Base-by-base conservation (phyloP, 2,329 filamentous ascomycete species). In the Pestalotiopsis sp. region DNA sequence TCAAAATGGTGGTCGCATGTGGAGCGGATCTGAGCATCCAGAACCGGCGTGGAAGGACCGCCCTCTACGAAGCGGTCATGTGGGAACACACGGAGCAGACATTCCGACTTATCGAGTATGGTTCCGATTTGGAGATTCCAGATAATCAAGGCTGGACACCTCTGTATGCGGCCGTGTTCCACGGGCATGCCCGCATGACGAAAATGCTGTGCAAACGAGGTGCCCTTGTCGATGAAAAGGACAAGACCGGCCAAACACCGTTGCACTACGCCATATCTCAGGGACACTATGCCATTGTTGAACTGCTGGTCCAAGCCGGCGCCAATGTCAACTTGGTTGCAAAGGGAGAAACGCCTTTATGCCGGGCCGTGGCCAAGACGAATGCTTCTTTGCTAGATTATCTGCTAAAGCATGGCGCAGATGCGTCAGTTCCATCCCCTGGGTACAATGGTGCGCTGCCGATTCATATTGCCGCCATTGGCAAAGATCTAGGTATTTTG, bases 211-310 rank as follows among this genome's bases (percentile, higher is more conserved):
- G 73, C 64, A 65, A 71, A 11, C 70, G 70, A 25, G 73, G 73
- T 17, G 73, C 72, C 23, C 65, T 68, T 23, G 64, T 70, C 17
- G 73, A 75, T 62, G 71, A 68, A 61, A 74, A 73, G 59, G 73
- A 75, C 67, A 73, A 70, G 66, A 72, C 69, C 25, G 69, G 72
- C 17, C 70, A 73, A 14, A 72, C 71, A 17, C 61, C 70, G 52
- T 68, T 74, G 31, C 73, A 73, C 58, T 74, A 74, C 23, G 72
- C 73, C 31, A 71, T 74, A 38, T 74, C 73, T 4, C 73, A 73
- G 38, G 73, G 73, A 12, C 69, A 58, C 9, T 25, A 65, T 14
- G 70, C 72, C 14, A 59, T 73, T 11, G 70, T 68, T 4, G 69
- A 69, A 41, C 64, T 67, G 25, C 67, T 75, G 20, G 61, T 75